Evolutionary conservation across 129 eudicot genomes (phyloP), one percentile per base, ranked within the genome.

Genomic region (Chrysanthemum makinoi): DNA sequence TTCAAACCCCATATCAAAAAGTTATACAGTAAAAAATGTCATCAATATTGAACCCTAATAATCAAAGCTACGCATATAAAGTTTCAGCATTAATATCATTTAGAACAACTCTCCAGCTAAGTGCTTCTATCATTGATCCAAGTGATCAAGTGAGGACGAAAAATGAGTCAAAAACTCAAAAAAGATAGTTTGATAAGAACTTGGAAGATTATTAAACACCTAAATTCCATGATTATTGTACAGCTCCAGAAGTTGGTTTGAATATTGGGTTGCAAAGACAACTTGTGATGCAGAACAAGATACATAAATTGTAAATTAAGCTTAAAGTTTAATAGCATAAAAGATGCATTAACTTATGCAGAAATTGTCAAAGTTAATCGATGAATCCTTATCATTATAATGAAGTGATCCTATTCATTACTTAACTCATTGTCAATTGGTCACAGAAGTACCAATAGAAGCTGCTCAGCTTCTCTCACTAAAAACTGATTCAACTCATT

Each of bases 181-280:
- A 16, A 15, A 4, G 16, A 53, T 15, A 53, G 59, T 2, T 5
- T 19, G 18, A 53, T 17, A 2, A 53, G 22, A 60, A 19, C 65
- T 24, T 60, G 44, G 65, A 28, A 60, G 44, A 26, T 20, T 22
- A 60, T 68, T 14, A 24, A 68, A 26, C 22, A 68, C 24, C 48
- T 26, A n/a, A 68, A 68, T 2, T 69, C 33, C 17, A 52, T 69
- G 62, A 26, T 28, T 49, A 51, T 51, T n/a, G 49, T 51, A 68
- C 28, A 28, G 4, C 17, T 54, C 30, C 2, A 55, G 20, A 12
- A 13, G 57, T 39, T 56, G 66, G 65, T 55, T 35, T 22, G 12
- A 44, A 70, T 12, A 56, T 55, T 39, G 39, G 12, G 73, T 24
- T 6, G 62, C 5, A n/a, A 28, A n/a, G 69, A 65, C 53, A 43